phyloP scores from a whole-genome alignment of 371 early-diverging fungal species.

The Syncephalis fuscata region DNA sequence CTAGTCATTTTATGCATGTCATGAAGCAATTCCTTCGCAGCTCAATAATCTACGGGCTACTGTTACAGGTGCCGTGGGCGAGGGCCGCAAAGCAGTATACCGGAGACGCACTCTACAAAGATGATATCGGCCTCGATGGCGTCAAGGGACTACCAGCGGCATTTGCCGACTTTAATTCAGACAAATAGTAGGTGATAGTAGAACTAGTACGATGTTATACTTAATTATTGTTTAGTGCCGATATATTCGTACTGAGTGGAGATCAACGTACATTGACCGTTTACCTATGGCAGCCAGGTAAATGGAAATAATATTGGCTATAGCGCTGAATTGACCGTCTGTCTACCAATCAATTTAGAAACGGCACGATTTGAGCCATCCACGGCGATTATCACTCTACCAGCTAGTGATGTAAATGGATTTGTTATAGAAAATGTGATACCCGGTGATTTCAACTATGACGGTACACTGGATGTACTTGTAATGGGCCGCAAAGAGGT shows the following conservation, averaged over 20 bases:
- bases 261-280: conserved; percentile 43
- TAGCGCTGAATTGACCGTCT: neutral
- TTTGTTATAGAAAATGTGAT: conserved; percentile 49
- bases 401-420: neutral
- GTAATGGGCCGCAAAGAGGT: conserved; percentile 39
- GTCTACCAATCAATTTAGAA: neutral
- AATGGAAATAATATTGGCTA: neutral
- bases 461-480: conserved; percentile 70
- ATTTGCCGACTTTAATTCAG: conserved; percentile 74
- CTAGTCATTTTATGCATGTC: too few species aligned
- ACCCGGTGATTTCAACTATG: conserved; percentile 72
- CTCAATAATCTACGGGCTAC: too few species aligned
- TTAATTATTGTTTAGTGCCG: conserved; percentile 30
- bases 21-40: too few species aligned
- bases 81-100: too few species aligned
- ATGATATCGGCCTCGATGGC: conserved; percentile 30
- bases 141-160: conserved; percentile 61
- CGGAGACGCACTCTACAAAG: too few species aligned
- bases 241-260: conserved; percentile 45
- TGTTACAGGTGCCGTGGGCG: too few species aligned
- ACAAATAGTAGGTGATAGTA: conserved; percentile 36
- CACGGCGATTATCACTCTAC: conserved; percentile 1
- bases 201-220: neutral
- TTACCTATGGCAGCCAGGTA: conserved; percentile 46
- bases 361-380: neutral